Conservation (phyloP, 2,329 filamentous ascomycete genomes). For the Aspergillus sp. region DNA sequence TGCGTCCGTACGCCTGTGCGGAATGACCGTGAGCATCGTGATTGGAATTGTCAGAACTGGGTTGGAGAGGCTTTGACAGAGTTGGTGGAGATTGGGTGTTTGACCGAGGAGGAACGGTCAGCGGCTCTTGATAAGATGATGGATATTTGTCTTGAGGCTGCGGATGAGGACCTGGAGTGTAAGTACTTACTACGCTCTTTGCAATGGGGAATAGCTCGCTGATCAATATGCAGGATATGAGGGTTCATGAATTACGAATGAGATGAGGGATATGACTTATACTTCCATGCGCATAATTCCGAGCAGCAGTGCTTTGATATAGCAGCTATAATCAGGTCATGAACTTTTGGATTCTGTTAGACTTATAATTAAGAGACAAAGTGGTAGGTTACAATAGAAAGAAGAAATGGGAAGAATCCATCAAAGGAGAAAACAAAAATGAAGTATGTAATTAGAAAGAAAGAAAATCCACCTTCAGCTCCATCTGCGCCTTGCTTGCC, state of each 20-base stretch:
- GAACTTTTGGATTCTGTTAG: too few species aligned
- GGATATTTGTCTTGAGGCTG: neutral
- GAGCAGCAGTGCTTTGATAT: too few species aligned
- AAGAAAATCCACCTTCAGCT: conserved; percentile 11
- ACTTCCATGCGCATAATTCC: too few species aligned
- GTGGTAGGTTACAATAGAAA: too few species aligned
- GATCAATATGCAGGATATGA: too few species aligned
- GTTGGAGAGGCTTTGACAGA: conserved; percentile 3
- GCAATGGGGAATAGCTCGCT: too few species aligned
- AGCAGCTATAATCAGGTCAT: too few species aligned
- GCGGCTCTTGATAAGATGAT: conserved; percentile 4
- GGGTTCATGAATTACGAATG: too few species aligned
- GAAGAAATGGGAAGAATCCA: neutral
- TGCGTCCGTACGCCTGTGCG: conserved; percentile 1
- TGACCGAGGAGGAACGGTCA: neutral
- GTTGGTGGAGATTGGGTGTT: conserved; percentile 3
- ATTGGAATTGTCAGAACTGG: conserved; percentile 7
- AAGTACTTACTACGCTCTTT: too few species aligned
- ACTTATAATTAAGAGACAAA: too few species aligned
- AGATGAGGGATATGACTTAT: too few species aligned
- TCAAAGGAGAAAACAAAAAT: neutral
- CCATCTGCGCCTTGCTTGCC: conserved; percentile 26
- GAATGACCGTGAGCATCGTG: conserved; percentile 1
- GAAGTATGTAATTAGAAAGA: neutral
- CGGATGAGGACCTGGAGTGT: conserved; percentile 2